Evolutionary conservation across 1,284 basidiomycete genomes (phyloP).

Genomic region (Pulveroboletus sp.): DNA sequence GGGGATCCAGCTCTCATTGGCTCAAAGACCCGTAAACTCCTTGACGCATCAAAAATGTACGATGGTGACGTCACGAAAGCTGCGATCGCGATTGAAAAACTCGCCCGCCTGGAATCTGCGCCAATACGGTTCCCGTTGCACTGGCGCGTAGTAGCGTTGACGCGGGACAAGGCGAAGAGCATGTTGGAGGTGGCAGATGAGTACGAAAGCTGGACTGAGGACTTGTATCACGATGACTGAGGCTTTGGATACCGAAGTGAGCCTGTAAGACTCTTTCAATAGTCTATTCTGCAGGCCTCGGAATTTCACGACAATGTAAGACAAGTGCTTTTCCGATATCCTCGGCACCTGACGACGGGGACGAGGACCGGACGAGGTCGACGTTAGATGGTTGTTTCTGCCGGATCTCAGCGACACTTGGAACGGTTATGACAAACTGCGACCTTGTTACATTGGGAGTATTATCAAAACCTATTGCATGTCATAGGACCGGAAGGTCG

Average conservation of each 20-base stretch:
- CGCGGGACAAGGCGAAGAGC: neutral
- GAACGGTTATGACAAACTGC: neutral
- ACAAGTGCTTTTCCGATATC: no score
- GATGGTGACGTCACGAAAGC: conserved; percentile 5
- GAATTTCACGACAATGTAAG: neutral
- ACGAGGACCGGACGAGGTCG: no score
- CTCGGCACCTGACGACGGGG: no score
- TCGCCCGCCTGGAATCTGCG: neutral
- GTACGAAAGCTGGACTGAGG: conserved; percentile 10
- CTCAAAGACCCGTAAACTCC: neutral
- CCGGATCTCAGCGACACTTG: neutral
- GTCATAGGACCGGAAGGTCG: no score
- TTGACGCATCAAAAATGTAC: neutral
- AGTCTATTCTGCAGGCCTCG: neutral
- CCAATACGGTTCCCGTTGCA: conserved; percentile 11
- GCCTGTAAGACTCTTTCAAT: neutral
- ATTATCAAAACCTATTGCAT: neutral
- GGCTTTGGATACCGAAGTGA: no score
- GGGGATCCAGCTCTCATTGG: neutral
- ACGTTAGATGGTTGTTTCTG: neutral
- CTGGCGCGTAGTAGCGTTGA: neutral
- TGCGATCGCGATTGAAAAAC: neutral
- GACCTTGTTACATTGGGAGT: no score
- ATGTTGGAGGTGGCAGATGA: conserved; percentile 5
- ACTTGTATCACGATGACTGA: conserved; percentile 1